Base-by-base conservation (phyloP, 2,329 filamentous ascomycete genomes). In the Colletotrichum acutatum region DNA sequence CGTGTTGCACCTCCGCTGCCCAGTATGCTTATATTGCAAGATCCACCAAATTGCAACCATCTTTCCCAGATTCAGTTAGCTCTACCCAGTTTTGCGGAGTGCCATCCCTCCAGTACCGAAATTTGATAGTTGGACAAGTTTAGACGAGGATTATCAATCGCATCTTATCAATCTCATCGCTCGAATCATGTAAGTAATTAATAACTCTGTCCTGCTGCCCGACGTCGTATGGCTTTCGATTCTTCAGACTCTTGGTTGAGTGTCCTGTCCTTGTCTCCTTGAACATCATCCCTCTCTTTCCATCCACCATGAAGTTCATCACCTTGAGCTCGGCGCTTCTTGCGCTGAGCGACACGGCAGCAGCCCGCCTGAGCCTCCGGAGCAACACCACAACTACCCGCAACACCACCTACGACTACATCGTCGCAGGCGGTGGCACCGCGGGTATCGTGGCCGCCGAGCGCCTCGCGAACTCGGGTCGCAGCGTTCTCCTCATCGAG, bases 401-500 rank as follows among this genome's bases (percentile, higher is more conserved):
- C 26, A 72, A 72, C 54, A 34, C 52, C 7, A 74, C 74, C 34
- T 73, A 76, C 64, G 73, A 75, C 32, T 71, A 74, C 66, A 76
- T 76, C 28, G 69, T 76, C 24, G 68, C 69, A 3, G 75, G 74
- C 14, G 72, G 62, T 24, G 70, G 76, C 6, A 76, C 75, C 28
- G 72, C 74, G 9, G 74, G 71, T n/a, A 68, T 75, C 22, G 68
- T 74, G 3, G 54, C 67, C 16, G 74, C 71, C 11, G 67, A 74
- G 24, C 73, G 74, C 9, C 68, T 71, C 32, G 66, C 68, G 28
- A 72, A 73, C n/a, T 74, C 74, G 24, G 76, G 75, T 0, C 72
- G 67, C 49, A 74, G 69, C 12, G 72, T 77, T 0, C 74, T 74
- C n/a, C 60, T 76, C 1, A 24, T 72, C 28, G 74, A 72, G 58